A percentile compares a stretch with the other conserved stretches of the same genome.
Evolutionary conservation across 2,329 filamentous ascomycete genomes (phyloP).

Genomic region (Lanzia echinophila): DNA sequence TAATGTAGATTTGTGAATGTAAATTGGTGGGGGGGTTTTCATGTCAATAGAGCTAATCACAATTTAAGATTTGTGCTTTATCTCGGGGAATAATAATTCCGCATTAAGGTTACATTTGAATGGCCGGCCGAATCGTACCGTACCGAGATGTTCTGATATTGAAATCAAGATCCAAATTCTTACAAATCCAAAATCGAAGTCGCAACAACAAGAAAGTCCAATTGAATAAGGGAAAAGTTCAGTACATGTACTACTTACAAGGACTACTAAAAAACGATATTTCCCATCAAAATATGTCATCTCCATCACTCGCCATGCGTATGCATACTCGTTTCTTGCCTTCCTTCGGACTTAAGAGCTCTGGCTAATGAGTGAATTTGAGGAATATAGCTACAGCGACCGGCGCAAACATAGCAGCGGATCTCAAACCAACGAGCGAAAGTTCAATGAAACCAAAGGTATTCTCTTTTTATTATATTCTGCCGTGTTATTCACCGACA

Average conservation of each 20-base stretch:
- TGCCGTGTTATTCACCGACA: not conserved
- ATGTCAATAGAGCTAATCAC: slow-evolving; percentile 16
- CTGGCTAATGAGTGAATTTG: not conserved
- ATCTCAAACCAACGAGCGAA: slow-evolving; percentile 23
- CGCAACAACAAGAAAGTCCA: not conserved
- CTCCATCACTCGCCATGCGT: slow-evolving; percentile 25
- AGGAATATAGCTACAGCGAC: slow-evolving; percentile 21
- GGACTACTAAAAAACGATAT: slow-evolving; percentile 16
- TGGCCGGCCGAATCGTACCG: not conserved
- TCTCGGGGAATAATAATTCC: not conserved
- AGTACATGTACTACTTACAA: slow-evolving; percentile 18
- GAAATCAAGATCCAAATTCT: not conserved
- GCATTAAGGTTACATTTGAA: not conserved
- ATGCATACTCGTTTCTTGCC: slow-evolving; percentile 12
- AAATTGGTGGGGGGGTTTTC: slow-evolving; percentile 12
- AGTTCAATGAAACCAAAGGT: slow-evolving; percentile 25
- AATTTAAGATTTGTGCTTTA: too few species aligned
- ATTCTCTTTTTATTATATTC: not conserved
- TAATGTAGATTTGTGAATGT: slow-evolving; percentile 2
- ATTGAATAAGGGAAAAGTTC: not conserved
- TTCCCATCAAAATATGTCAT: slow-evolving; percentile 22
- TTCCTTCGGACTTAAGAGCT: not conserved
- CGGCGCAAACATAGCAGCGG: slow-evolving; percentile 22
- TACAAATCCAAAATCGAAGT: slow-evolving; percentile 6
- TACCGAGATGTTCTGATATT: not conserved